Base-by-base conservation (phyloP, 176 grass and related monocot species). In the Poa annua region DNA sequence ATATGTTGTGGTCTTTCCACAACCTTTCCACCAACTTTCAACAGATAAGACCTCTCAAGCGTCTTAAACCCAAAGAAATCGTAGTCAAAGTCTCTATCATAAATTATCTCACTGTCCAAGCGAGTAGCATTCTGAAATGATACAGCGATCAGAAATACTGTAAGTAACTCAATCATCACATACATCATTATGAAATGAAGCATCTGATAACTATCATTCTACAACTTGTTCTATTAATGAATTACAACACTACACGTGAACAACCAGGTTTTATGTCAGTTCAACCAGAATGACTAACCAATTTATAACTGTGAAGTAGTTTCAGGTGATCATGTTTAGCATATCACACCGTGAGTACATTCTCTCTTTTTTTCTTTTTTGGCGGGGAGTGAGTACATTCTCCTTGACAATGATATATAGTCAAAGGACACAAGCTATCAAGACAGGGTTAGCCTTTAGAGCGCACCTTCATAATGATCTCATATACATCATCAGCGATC, bases 31-130 rank as follows among this genome's bases (percentile, higher is more conserved):
- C 49, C 57, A 82, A 89, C 60, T 85, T 92, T 92, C 71, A 94
- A 76, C n/a, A 94, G 78, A 71, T 94, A 92, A 13, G 92, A 94
- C 61, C 87, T 91, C 77, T 94, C 92, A 55, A 92, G 85, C 5
- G 92, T 94, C 81, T 94, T 94, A 66, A 94, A 94, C 47, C 92
- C 92, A 60, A 94, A 92, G 54, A 81, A 94, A 29, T 94, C 89
- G 24, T 94, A 94, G 55, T 92, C 92, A 79, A 94, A 94, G 59
- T 94, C 92, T 51, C 92, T 77, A 55, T 94, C 92, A 83, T 94
- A 94, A 81, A 92, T 94, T 61, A 94, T 89, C 81, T 94, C 89
- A 73, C 92, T 92, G 78, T 94, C 87, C 84, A 94, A 42, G 35
- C 71, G 74, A 74, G 87, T 77, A 33, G 92, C 81, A 60, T 91